phyloP scores from a whole-genome alignment of 2,329 filamentous ascomycete genomes.

The Penicillium occitanis region DNA sequence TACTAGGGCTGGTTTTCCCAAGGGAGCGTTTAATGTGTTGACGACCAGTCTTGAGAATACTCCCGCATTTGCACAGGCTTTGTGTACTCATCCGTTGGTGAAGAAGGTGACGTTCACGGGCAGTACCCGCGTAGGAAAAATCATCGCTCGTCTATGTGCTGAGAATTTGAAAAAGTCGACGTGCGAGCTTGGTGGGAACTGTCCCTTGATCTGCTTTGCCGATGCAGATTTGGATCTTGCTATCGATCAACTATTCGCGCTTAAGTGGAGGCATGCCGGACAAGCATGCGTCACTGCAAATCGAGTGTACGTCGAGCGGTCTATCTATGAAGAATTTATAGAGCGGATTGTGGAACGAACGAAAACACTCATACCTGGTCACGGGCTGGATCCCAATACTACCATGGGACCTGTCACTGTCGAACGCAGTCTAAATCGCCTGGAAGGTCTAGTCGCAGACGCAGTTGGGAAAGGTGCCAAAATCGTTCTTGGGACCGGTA shows the following conservation, averaged over 20 bases:
- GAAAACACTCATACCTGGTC: conserved; percentile 42
- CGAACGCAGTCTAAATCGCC: conserved; percentile 59
- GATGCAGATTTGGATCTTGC: conserved; percentile 61
- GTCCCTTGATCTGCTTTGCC: conserved; percentile 61
- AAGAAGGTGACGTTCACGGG: conserved; percentile 64
- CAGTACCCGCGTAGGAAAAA: conserved; percentile 55
- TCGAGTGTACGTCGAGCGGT: conserved; percentile 58
- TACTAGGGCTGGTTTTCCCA: conserved; percentile 56
- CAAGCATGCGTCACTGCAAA: conserved; percentile 57
- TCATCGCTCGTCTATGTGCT: conserved; percentile 60
- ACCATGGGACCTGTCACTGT: conserved; percentile 62
- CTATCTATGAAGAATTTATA: conserved; percentile 52
- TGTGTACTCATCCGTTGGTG: conserved; percentile 57
- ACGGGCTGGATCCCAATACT: conserved; percentile 26
- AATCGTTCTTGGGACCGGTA: conserved; percentile 50
- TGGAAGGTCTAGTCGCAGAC: conserved; percentile 57
- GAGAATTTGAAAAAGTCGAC: conserved; percentile 66
- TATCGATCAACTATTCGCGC: conserved; percentile 37
- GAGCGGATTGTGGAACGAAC: conserved; percentile 23
- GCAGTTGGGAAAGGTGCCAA: conserved; percentile 54
- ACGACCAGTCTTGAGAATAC: conserved; percentile 52
- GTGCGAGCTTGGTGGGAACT: conserved; percentile 66
- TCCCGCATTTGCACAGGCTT: conserved; percentile 45
- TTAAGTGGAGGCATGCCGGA: conserved; percentile 49
- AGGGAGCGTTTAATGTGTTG: conserved; percentile 61